A percentile compares a stretch with the other conserved stretches of the same genome.
These are phyloP conservation scores for Penicillium frequentans DNA, from an alignment of 2,329 filamentous ascomycete genomes.

Conservation along the genomic window DNA sequence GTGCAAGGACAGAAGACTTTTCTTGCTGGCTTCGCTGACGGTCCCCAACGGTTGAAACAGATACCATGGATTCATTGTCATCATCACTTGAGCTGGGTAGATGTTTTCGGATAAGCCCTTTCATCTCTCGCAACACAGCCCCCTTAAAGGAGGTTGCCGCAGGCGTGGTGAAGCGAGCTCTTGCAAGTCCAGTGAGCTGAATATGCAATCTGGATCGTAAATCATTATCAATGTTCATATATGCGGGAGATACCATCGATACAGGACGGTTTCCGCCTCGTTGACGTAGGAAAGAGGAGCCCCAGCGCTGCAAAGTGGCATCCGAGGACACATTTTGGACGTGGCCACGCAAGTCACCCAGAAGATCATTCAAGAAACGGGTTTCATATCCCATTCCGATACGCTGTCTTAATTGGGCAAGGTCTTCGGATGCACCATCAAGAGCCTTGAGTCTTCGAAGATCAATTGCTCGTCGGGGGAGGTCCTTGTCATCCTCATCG, in stretches of 20 bases:
- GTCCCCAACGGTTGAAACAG: conserved; percentile 73
- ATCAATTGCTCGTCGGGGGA: conserved; percentile 57
- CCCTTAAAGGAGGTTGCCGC: conserved; percentile 86
- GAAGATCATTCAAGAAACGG: conserved; percentile 73
- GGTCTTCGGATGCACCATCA: conserved; percentile 74
- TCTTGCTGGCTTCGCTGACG: conserved; percentile 76
- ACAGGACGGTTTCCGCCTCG: conserved; percentile 67
- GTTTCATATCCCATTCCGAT: conserved; percentile 86
- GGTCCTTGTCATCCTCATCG: conserved; percentile 24
- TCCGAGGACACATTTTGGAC: conserved; percentile 68
- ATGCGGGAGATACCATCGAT: conserved; percentile 71
- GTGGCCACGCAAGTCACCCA: conserved; percentile 79
- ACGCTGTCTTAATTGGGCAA: conserved; percentile 72
- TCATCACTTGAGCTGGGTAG: conserved; percentile 93
- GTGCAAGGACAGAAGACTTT: conserved; percentile 82
- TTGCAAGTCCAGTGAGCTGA: conserved; percentile 75
- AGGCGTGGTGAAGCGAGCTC: conserved; percentile 74
- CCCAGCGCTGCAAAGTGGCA: conserved; percentile 83
- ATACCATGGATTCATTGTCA: conserved; percentile 86
- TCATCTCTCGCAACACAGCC: conserved; percentile 79
- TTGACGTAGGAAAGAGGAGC: conserved; percentile 69
- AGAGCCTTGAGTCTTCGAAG: conserved; percentile 75
- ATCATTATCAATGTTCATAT: conserved; percentile 69
- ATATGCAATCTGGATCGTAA: conserved; percentile 70
- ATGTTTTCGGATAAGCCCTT: conserved; percentile 77